These are phyloP conservation scores for Acacia concinna DNA, from an alignment of 331 rosid genomes.

Conservation along the genomic window DNA sequence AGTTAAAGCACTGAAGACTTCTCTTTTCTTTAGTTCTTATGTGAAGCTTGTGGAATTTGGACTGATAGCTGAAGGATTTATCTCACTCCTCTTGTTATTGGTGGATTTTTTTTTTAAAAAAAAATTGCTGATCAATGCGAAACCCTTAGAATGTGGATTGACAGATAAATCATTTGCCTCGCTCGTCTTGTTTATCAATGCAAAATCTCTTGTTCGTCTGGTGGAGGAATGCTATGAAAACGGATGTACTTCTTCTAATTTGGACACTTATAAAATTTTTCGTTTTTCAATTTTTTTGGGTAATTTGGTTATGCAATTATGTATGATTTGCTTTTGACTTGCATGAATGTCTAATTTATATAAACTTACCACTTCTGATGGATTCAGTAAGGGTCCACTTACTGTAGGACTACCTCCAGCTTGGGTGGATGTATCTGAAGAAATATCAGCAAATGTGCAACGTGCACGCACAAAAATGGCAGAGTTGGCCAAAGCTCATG, in stretches of 20 bases:
- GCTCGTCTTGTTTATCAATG: background rate
- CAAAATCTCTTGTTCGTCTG: background rate
- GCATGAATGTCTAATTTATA: background rate
- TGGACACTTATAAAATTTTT: slow-evolving; percentile 17
- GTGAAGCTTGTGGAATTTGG: slow-evolving; percentile 1
- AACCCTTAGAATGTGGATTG: background rate
- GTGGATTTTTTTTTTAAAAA: background rate
- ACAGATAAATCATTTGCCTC: slow-evolving; percentile 6
- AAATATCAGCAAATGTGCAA: slow-evolving; percentile 82
- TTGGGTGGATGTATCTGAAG: slow-evolving; percentile 98
- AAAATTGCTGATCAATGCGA: background rate
- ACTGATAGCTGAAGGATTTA: slow-evolving; percentile 13
- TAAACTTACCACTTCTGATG: slow-evolving; percentile 21
- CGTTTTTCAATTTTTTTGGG: background rate
- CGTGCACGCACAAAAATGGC: slow-evolving; percentile 84
- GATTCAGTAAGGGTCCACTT: slow-evolving; percentile 64
- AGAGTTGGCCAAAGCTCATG: slow-evolving; percentile 86
- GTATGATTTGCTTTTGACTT: slow-evolving; percentile 19
- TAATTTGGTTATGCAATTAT: slow-evolving; percentile 6
- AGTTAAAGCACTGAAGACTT: background rate
- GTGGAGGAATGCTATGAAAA: slow-evolving; percentile 6
- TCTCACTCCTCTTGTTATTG: background rate
- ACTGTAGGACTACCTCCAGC: slow-evolving; percentile 96
- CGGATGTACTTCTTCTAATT: slow-evolving; percentile 13
- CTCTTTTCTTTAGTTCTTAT: background rate